These are phyloP conservation scores for Picea mariana DNA, from an alignment of 83 land plant species.

Conservation along the genomic window DNA sequence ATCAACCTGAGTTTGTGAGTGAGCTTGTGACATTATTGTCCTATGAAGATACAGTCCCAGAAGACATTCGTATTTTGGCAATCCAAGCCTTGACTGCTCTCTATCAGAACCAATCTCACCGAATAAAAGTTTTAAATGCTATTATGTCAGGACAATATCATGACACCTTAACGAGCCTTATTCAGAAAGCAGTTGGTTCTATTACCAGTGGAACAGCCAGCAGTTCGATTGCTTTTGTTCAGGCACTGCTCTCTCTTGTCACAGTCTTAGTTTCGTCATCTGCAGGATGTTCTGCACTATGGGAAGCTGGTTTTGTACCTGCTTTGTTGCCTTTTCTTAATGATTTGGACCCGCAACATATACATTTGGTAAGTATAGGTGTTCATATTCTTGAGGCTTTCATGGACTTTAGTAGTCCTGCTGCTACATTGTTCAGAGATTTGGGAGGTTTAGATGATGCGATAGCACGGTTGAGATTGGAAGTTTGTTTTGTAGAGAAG, in stretches of 20 bases:
- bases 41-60: constrained; percentile 86
- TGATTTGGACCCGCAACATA: constrained; percentile 58
- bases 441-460: constrained; percentile 92
- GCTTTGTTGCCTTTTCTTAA: constrained; percentile 75
- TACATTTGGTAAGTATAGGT: constrained; percentile 74
- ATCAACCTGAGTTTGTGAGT: constrained; percentile 90
- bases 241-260: constrained; percentile 82
- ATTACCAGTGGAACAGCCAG: constrained; percentile 43
- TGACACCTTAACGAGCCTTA: constrained; percentile 77
- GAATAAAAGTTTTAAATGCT: constrained; percentile 63
- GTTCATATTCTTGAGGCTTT: constrained; percentile 82
- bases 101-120: constrained; percentile 81
- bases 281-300: constrained; percentile 73
- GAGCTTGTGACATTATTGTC: constrained; percentile 80
- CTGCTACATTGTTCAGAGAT: constrained; percentile 86
- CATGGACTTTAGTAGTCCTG: constrained; percentile 85
- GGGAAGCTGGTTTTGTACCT: constrained; percentile 79
- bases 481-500: constrained; percentile 78
- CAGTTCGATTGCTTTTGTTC: constrained; percentile 75
- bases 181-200: constrained; percentile 87
- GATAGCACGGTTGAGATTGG: constrained; percentile 68
- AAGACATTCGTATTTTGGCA: constrained; percentile 70
- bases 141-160: constrained; percentile 89
- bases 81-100: constrained; percentile 77
- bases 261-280: constrained; percentile 90